These are phyloP conservation scores for Ophiostoma triangulosporum DNA, from an alignment of 2,329 filamentous ascomycete species.

Conservation along the genomic window DNA sequence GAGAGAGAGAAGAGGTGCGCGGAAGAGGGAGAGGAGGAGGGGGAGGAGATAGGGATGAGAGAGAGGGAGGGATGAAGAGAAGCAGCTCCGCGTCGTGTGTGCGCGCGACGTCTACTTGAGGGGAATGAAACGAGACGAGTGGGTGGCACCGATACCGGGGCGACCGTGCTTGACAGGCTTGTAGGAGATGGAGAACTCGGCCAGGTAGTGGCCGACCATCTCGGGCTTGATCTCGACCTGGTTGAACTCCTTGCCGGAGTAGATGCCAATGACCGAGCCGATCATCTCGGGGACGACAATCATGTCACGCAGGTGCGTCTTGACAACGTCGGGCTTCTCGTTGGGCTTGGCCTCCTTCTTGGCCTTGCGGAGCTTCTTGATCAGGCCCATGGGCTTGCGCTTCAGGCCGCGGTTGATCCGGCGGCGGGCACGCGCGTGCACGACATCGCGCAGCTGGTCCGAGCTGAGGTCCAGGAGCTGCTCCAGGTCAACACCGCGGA, in stretches of 20 bases:
- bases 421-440: slow-evolving; percentile 95
- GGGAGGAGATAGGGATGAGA: background rate
- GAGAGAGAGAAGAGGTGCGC: background rate
- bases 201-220: slow-evolving; percentile 99
- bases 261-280: slow-evolving; percentile 94
- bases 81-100: background rate
- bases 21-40: background rate
- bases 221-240: slow-evolving; percentile 99
- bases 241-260: slow-evolving; percentile 99
- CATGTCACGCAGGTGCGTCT: slow-evolving; percentile 99
- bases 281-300: slow-evolving; percentile 99
- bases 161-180: slow-evolving; percentile 99
- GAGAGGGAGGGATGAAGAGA: background rate
- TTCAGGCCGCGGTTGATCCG: slow-evolving; percentile 99
- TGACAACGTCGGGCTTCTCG: slow-evolving; percentile 99
- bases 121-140: slow-evolving; percentile 99
- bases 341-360: slow-evolving; percentile 99
- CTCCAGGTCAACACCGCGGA: slow-evolving; percentile 98
- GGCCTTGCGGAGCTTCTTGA: slow-evolving; percentile 99
- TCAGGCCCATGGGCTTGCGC: slow-evolving; percentile 99
- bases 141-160: slow-evolving; percentile 99
- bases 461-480: slow-evolving; percentile 98
- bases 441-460: slow-evolving; percentile 97
- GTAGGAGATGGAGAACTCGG: slow-evolving; percentile 99
- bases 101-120: slow-evolving; percentile 64